Percentiles rank a stretch among this genome's conserved stretches.
Conservation (phyloP, 2,329 filamentous ascomycete species). For the Sordariomycetes sp. region DNA sequence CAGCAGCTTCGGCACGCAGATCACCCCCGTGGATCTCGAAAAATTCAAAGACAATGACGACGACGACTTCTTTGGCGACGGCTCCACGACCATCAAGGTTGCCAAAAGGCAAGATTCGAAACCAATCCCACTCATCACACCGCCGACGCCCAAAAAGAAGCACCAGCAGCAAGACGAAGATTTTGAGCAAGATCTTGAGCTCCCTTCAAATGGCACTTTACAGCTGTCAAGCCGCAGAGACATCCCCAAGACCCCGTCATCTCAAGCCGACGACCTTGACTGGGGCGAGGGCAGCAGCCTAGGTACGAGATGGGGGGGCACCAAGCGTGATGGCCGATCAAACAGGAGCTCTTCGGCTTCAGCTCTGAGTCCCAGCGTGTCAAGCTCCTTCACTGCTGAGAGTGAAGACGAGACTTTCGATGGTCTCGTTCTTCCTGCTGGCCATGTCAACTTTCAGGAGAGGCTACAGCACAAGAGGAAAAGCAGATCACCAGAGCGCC, state of each 20-base stretch:
- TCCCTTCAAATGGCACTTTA: constrained; percentile 58
- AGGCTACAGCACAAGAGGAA: constrained; percentile 65
- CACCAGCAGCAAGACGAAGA: constrained; percentile 35
- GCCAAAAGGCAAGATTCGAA: constrained; percentile 48
- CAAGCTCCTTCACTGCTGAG: constrained; percentile 83
- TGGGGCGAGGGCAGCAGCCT: constrained; percentile 93
- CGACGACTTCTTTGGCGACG: constrained; percentile 55
- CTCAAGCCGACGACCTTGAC: constrained; percentile 69
- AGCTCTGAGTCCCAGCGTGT: constrained; percentile 83
- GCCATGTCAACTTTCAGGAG: constrained; percentile 74
- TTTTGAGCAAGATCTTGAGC: constrained; percentile 64
- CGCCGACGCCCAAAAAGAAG: constrained; percentile 41
- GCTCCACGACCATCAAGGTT: constrained; percentile 58
- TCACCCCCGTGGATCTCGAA: constrained; percentile 48
- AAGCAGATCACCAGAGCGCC: constrained; percentile 41
- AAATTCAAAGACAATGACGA: constrained; percentile 56
- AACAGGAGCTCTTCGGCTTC: constrained; percentile 81
- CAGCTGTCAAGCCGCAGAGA: constrained; percentile 54
- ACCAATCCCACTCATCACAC: constrained; percentile 43
- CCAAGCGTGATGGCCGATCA: constrained; percentile 68
- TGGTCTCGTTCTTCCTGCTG: constrained; percentile 76
- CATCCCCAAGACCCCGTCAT: constrained; percentile 52
- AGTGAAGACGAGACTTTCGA: constrained; percentile 91
- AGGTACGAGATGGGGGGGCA: constrained; percentile 83
- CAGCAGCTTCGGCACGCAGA: constrained; percentile 22